Percentiles rank a stretch among this genome's conserved stretches.
These are phyloP conservation scores for Cytospora paraplurivora DNA, from an alignment of 2,329 filamentous ascomycete genomes.

Conservation along the genomic window DNA sequence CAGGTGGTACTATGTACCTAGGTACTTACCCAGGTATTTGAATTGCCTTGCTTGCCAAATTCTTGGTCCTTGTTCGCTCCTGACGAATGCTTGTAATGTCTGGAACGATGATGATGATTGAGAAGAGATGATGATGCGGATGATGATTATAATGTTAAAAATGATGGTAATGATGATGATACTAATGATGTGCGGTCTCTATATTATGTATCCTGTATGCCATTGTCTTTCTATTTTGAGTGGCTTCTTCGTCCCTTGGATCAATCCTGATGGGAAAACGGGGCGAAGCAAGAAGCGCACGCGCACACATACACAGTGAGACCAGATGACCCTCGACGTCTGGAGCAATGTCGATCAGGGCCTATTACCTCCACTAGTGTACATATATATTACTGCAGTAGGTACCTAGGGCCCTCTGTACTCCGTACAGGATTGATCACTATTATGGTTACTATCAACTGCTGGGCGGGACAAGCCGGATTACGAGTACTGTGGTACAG, in stretches of 20 bases:
- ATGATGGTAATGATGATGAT: too few species aligned
- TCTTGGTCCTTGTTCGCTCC: too few species aligned
- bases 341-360: not conserved
- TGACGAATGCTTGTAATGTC: constrained; percentile 4
- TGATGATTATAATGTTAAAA: too few species aligned
- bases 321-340: not conserved
- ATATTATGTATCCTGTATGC: not conserved
- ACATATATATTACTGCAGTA: too few species aligned
- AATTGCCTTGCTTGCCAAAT: not conserved
- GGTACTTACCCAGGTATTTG: not conserved
- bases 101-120: not conserved
- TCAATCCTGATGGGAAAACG: not conserved
- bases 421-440: too few species aligned
- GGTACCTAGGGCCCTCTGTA: too few species aligned
- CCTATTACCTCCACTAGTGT: too few species aligned
- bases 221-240: not conserved
- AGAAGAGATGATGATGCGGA: constrained; percentile 10
- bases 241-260: not conserved
- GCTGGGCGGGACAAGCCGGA: too few species aligned
- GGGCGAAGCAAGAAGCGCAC: not conserved
- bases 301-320: too few species aligned
- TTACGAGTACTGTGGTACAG: too few species aligned
- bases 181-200: not conserved
- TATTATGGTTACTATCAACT: too few species aligned
- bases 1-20: constrained; percentile 8